These are phyloP conservation scores for Fusarium fracticaudum DNA, from an alignment of 2,329 filamentous ascomycete genomes.

Conservation along the genomic window DNA sequence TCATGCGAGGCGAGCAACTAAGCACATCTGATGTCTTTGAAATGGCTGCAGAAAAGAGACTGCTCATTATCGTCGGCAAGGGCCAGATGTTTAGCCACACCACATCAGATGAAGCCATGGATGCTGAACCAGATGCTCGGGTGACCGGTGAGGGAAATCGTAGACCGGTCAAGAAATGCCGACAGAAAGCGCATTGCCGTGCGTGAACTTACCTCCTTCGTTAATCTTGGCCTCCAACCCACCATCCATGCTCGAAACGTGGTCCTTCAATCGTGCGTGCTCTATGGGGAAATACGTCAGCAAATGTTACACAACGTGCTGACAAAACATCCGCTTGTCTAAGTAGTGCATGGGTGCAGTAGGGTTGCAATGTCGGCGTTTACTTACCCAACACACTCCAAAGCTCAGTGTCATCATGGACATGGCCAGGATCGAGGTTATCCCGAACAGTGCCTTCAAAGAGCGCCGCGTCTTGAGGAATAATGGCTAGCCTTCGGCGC, in stretches of 20 bases:
- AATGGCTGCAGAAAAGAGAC: constrained; percentile 24
- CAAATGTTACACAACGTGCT: constrained; percentile 32
- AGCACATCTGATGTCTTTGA: constrained; percentile 30
- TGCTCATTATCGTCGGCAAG: constrained; percentile 21
- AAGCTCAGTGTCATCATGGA: constrained; percentile 95
- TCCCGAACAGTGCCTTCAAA: constrained; percentile 94
- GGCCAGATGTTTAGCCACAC: constrained; percentile 12
- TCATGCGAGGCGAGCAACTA: constrained; percentile 51
- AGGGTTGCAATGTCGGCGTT: constrained; percentile 26
- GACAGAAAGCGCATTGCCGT: constrained; percentile 36
- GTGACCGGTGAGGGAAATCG: constrained; percentile 22
- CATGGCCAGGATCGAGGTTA: constrained; percentile 93
- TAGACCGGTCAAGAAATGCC: constrained; percentile 32
- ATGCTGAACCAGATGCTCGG: constrained; percentile 33
- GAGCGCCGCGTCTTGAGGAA: constrained; percentile 95
- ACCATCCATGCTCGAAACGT: constrained; percentile 86
- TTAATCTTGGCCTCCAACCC: constrained; percentile 90
- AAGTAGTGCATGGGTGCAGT: not conserved
- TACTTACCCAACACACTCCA: constrained; percentile 90
- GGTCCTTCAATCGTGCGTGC: constrained; percentile 92
- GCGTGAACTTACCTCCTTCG: constrained; percentile 81
- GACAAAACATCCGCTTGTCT: constrained; percentile 18
- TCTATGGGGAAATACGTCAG: constrained; percentile 60
- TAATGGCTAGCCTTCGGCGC: constrained; percentile 89
- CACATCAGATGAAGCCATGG: constrained; percentile 19